A percentile compares a stretch with the other conserved stretches of the same genome.
Evolutionary conservation across 306 rosid species (phyloP).

Genomic region (Hippophae gyantsensis): DNA sequence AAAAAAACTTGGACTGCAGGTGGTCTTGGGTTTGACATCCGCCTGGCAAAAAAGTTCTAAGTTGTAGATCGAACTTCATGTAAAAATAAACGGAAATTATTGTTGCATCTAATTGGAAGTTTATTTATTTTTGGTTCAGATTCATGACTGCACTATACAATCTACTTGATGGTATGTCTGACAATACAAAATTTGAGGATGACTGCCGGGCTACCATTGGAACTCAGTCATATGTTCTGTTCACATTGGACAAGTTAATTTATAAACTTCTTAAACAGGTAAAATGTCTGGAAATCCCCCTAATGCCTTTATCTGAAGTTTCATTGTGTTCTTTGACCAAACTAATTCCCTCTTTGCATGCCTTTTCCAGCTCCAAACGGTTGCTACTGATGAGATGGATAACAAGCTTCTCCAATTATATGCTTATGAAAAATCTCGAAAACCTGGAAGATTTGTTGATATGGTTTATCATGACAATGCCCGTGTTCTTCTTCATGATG

Average conservation of each 20-base stretch:
- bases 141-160: conserved; percentile 92
- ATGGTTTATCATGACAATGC: conserved; percentile 92
- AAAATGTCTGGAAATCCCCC: not conserved
- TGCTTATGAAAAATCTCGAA: conserved; percentile 88
- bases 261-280: conserved; percentile 97
- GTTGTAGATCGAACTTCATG: too few species aligned
- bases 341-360: conserved; percentile 8
- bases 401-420: conserved; percentile 82
- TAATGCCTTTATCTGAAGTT: conserved; percentile 5
- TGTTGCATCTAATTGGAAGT: not conserved
- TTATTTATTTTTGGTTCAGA: conserved; percentile 34
- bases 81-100: too few species aligned
- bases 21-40: too few species aligned
- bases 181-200: conserved; percentile 95
- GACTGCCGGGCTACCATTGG: conserved; percentile 97
- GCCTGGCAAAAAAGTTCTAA: too few species aligned
- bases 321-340: conserved; percentile 12
- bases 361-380: conserved; percentile 69
- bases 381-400: conserved; percentile 87
- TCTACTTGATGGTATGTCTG: conserved; percentile 92
- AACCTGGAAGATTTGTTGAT: conserved; percentile 66
- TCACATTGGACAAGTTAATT: conserved; percentile 92
- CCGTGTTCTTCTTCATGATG: conserved; percentile 94
- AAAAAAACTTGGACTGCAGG: too few species aligned
- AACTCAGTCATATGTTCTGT: conserved; percentile 85